Conservation (phyloP, 495 filamentous ascomycete genomes). For the Talaromyces nanjingensis region DNA sequence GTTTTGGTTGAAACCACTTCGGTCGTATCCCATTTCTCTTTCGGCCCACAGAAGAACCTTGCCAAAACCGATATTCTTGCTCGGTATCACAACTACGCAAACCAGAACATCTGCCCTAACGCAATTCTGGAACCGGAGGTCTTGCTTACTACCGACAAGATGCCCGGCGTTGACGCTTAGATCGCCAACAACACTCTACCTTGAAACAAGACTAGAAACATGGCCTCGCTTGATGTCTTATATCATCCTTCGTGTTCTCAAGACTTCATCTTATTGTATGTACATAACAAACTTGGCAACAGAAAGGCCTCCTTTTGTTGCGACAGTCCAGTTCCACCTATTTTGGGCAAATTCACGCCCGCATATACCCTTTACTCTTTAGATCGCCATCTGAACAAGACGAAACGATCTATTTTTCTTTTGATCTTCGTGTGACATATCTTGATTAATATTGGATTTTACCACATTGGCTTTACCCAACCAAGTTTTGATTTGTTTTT, state of each 20-base stretch:
- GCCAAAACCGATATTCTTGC: constrained; percentile 10
- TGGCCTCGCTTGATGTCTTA: background rate
- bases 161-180: background rate
- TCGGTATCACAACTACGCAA: constrained; percentile 10
- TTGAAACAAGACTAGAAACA: background rate
- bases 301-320: background rate
- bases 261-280: background rate
- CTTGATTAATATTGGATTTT: background rate
- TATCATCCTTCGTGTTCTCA: background rate
- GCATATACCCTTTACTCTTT: background rate
- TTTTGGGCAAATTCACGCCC: background rate
- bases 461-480: background rate
- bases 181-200: background rate
- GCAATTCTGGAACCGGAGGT: constrained; percentile 6
- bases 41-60: constrained; percentile 10
- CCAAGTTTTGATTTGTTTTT: background rate
- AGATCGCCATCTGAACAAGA: background rate
- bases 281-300: background rate
- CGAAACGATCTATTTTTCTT: background rate
- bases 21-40: constrained; percentile 10
- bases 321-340: background rate
- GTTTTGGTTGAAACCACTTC: constrained; percentile 7
- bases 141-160: constrained; percentile 3
- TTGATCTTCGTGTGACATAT: background rate
- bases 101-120: constrained; percentile 7